These are phyloP conservation scores for Mycogone perniciosa DNA, from an alignment of 2,329 filamentous ascomycete genomes.

Conservation along the genomic window DNA sequence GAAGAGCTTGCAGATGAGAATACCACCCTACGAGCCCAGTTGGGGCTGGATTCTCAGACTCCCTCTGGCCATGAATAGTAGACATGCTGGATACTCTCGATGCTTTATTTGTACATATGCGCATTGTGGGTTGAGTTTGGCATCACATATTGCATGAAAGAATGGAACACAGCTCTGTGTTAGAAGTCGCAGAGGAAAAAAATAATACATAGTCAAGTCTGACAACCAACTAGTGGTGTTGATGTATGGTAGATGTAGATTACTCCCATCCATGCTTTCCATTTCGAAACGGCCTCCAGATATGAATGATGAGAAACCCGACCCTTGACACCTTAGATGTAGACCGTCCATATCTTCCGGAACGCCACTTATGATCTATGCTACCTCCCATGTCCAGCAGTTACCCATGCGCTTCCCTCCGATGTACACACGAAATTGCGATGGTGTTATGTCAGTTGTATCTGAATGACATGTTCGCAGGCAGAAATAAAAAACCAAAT, in stretches of 20 bases:
- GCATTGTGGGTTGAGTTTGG: too few relatives aligned
- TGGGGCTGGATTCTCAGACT: constrained; percentile 16
- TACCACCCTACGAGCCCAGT: constrained; percentile 17
- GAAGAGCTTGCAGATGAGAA: constrained; percentile 46
- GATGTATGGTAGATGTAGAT: constrained; percentile 9
- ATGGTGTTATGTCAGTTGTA: constrained; percentile 1
- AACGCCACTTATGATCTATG: constrained; percentile 33
- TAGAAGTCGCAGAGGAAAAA: neutral
- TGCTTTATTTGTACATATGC: neutral
- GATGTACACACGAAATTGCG: constrained; percentile 12
- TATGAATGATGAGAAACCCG: constrained; percentile 11
- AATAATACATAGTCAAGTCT: neutral
- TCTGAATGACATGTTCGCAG: constrained; percentile 11
- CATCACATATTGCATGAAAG: too few relatives aligned
- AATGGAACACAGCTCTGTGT: too few relatives aligned
- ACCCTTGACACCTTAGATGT: constrained; percentile 14
- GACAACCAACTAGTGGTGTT: neutral
- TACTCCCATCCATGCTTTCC: constrained; percentile 12
- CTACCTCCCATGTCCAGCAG: constrained; percentile 30
- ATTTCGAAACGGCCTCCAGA: constrained; percentile 5
- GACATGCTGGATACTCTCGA: neutral
- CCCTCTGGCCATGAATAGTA: constrained; percentile 13
- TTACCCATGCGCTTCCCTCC: constrained; percentile 25
- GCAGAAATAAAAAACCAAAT: neutral
- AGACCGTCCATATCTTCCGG: constrained; percentile 24